A percentile compares a stretch with the other conserved stretches of the same genome.
These are phyloP conservation scores for Leucocoprinus sp. DNA, from an alignment of 768 basidiomycete species.

Conservation along the genomic window DNA sequence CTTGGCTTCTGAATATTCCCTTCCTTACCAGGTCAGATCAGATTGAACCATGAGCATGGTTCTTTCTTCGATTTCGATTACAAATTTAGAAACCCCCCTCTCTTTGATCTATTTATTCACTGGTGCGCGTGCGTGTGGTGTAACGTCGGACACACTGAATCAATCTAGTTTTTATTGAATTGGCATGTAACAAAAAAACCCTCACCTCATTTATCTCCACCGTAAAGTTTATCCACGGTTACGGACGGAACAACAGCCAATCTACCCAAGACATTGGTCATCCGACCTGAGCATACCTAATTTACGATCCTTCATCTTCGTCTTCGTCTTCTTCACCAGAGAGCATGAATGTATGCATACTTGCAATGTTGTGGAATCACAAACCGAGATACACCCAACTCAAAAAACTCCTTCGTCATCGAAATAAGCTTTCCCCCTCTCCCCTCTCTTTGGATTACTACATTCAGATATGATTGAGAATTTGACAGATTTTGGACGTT, in stretches of 20 bases:
- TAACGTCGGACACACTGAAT: no score
- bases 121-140: no score
- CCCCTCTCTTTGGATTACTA: no score
- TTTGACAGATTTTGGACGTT: neutral
- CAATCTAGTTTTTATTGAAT: no score
- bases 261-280: neutral
- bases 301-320: neutral
- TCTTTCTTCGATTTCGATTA: neutral
- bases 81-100: no score
- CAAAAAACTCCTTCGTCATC: conserved; percentile 4
- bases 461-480: conserved; percentile 1
- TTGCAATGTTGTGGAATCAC: neutral
- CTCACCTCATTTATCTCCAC: conserved; percentile 5
- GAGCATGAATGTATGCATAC: neutral
- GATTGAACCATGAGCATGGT: neutral
- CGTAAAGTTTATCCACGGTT: neutral
- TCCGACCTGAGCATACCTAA: neutral
- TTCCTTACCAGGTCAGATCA: neutral
- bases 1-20: neutral
- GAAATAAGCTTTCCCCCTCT: neutral
- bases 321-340: neutral
- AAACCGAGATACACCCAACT: neutral
- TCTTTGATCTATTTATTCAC: no score
- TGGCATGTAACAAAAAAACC: no score
- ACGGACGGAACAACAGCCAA: conserved; percentile 11